These are phyloP conservation scores for Cercospora sp. DNA, from an alignment of 2,329 filamentous ascomycete species.

Conservation along the genomic window DNA sequence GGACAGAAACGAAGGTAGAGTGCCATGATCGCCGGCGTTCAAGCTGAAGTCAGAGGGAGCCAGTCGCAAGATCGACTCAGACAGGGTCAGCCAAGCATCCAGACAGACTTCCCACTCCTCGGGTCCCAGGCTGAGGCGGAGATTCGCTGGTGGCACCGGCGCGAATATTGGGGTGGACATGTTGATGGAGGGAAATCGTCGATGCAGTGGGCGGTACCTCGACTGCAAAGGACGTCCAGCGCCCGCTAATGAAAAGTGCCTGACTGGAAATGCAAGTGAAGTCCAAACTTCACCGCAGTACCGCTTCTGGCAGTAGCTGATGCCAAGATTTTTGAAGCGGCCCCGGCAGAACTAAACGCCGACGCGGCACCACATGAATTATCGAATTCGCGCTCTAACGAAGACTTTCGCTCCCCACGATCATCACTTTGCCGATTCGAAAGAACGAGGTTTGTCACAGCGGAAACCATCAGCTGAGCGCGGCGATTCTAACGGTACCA, in stretches of 20 bases:
- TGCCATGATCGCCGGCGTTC: slow-evolving; percentile 55
- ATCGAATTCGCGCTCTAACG: slow-evolving; percentile 15
- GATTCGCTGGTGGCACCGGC: slow-evolving; percentile 68
- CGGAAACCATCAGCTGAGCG: neutral
- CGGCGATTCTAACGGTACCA: slow-evolving; percentile 33
- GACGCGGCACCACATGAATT: slow-evolving; percentile 3
- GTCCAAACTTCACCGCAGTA: slow-evolving; percentile 11
- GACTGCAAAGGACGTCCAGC: slow-evolving; percentile 8
- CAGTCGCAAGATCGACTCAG: slow-evolving; percentile 64
- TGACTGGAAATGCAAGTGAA: neutral
- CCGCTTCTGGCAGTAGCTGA: slow-evolving; percentile 1
- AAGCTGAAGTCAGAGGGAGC: slow-evolving; percentile 56
- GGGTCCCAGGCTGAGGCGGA: slow-evolving; percentile 65
- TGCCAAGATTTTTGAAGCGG: neutral
- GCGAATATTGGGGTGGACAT: slow-evolving; percentile 69
- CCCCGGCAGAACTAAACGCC: neutral
- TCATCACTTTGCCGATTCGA: slow-evolving; percentile 57
- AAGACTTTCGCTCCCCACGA: slow-evolving; percentile 38
- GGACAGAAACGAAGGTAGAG: slow-evolving; percentile 62
- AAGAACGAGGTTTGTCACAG: slow-evolving; percentile 33
- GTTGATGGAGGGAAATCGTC: neutral
- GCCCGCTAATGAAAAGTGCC: neutral
- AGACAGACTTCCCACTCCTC: slow-evolving; percentile 77
- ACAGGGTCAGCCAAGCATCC: slow-evolving; percentile 71
- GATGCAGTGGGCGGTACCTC: neutral